Base-by-base conservation (phyloP, 108 stramenopile genomes). In the Nitzschia inconspicua region DNA sequence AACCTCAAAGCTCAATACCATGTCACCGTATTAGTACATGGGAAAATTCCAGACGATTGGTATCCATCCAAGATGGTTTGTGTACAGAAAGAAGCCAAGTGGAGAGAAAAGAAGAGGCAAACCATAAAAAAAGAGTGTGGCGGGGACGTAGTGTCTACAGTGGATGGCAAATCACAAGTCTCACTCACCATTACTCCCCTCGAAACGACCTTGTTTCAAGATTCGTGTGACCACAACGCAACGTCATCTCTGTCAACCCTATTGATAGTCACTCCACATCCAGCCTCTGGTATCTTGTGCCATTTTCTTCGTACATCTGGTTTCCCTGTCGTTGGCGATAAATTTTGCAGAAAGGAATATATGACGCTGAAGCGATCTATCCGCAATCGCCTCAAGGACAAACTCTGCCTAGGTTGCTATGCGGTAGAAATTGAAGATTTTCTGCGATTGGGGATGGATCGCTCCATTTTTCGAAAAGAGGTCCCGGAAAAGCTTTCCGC, bases 241-340 rank as follows among this genome's bases (percentile, higher is more conserved):
- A 53, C 51, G n/a, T 13, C 28, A 34, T 34, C 30, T 23, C 52
- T 66, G 0, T 61, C 66, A 9, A 68, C 74, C 2, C 4, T 75
- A 6, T 6, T 10, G 4, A 32, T 75, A 31, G 42, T 32, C 32
- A 75, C 67, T 2, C 3, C 32, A 4, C 13, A 73, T 48, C 63
- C 63, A 6, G 59, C 62, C 6, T 58, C 63, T 2, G 70, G 69
- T 26, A 52, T 51, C 22, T 69, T 84, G 13, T 75, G 74, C 8
- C 69, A 65, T 16, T 61, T 43, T 13, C 54, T 84, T 11, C 78
- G 86, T n/a, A 67, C 75, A 35, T 47, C 53, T 42, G 78, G 76
- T 37, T 70, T 57, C 68, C 78, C 82, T 5, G 76, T 88, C 1
- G 81, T 88, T 10, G 77, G 79, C 40, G 86, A 88, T 61, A 44